Base-by-base conservation (phyloP, 1,284 basidiomycete species). In the Lentinula novae-zelandiae region DNA sequence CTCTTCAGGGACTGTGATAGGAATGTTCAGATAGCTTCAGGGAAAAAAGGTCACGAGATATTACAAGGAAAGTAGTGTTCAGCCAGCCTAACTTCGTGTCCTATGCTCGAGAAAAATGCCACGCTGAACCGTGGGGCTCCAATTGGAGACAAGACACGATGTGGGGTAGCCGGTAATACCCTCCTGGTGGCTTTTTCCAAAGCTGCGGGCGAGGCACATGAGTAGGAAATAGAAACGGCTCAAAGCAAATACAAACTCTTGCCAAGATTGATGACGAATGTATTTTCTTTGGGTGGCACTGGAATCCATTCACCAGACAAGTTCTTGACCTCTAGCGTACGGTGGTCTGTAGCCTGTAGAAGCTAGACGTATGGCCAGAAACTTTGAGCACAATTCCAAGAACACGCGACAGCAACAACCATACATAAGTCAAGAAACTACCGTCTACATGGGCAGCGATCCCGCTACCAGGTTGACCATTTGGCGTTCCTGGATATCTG, bases 251-350 rank as follows among this genome's bases (percentile, higher is more conserved):
- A 50, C 61, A 17, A 27, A 69, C 71, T 70, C 54, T 83, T 83
- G 6, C 82, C 83, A 36, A 84, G 76, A 67, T 85, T 85, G 42
- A 84, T 76, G 15, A 85, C 77, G 59, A 85, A 78, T 1, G 80
- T 82, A 13, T 78, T 78, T 0, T 75, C 76, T 12, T 78, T 73
- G 1, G 82, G 82, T 15, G 79, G 74, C 8, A 76, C 81, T 40
- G 80, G 75, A 58, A 85, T 78, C 83, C 82, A 82, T 58, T 74
- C 69, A 1, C 80, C 81, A 6, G 70, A 68, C 10, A 75, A 63
- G 63, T 76, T 78, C 61, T 78, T 78, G 13, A 77, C 78, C 67
- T 80, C 70, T 12, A 75, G 65, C 27, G 78, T 78, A 3, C 70
- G 73, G 48, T 79, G 77, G 0, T 71, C 66, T 6, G 77, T 78